phyloP scores from a whole-genome alignment of 441 rosid species.

The Arabidopsis hybrid region DNA sequence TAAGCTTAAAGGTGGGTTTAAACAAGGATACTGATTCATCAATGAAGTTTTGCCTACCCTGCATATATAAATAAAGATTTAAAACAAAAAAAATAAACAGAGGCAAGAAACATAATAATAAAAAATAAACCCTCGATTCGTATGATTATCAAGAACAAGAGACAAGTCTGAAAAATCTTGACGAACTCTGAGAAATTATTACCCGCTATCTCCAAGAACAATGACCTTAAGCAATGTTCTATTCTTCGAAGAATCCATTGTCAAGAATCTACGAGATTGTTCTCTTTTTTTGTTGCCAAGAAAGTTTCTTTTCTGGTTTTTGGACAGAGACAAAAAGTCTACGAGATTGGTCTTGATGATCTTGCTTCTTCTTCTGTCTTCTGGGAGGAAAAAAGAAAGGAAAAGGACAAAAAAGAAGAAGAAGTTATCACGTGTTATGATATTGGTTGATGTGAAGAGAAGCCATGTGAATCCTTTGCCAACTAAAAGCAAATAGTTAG shows the following conservation, averaged over 20 bases:
- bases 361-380: slow-evolving; percentile 37
- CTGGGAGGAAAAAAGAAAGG: neutral
- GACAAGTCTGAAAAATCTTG: neutral
- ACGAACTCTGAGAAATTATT: neutral
- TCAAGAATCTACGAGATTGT: slow-evolving; percentile 14
- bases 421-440: slow-evolving; percentile 34
- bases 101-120: neutral
- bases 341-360: slow-evolving; percentile 50
- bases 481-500: slow-evolving; percentile 48
- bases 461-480: slow-evolving; percentile 65
- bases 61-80: slow-evolving; percentile 34
- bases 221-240: slow-evolving; percentile 78
- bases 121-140: neutral
- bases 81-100: neutral
- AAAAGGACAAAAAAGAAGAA: neutral
- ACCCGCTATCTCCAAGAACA: slow-evolving; percentile 74
- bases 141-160: neutral
- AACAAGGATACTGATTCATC: slow-evolving; percentile 76
- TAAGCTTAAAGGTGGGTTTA: neutral
- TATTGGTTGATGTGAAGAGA: slow-evolving; percentile 46
- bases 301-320: slow-evolving; percentile 37
- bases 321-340: slow-evolving; percentile 37
- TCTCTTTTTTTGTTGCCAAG: neutral
- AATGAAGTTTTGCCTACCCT: slow-evolving; percentile 80
- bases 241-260: slow-evolving; percentile 52